Conservation (phyloP, 768 basidiomycete genomes). For the Pleurotus giganteus region DNA sequence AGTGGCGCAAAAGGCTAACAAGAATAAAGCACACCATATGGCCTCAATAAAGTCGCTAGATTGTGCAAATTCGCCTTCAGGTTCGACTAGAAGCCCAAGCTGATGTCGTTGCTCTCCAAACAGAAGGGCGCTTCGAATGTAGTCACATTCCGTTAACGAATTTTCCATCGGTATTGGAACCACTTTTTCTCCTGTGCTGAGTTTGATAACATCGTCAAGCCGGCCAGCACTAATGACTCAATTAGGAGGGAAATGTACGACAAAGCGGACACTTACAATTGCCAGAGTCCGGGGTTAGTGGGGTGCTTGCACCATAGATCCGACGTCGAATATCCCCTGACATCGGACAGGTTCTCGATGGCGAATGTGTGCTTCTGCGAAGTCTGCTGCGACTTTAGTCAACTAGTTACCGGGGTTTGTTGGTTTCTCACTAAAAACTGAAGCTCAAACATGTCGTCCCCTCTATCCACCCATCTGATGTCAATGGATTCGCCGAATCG, state of each 20-base stretch:
- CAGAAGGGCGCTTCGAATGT: conserved; percentile 33
- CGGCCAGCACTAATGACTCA: conserved; percentile 31
- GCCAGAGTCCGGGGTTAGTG: conserved; percentile 37
- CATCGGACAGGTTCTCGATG: conserved; percentile 28
- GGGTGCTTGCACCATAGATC: conserved; percentile 45
- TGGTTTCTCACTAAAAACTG: conserved; percentile 22
- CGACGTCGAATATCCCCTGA: conserved; percentile 39
- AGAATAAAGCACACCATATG: conserved; percentile 24
- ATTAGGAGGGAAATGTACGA: conserved; percentile 6
- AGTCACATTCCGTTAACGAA: conserved; percentile 12
- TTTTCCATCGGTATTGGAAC: conserved; percentile 29
- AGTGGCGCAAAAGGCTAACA: too few species aligned
- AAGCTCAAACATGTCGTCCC: conserved; percentile 28
- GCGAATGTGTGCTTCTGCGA: conserved; percentile 16
- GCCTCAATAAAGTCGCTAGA: conserved; percentile 21
- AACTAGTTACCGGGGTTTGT: neutral
- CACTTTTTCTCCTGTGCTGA: conserved; percentile 28
- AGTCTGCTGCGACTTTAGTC: too few species aligned
- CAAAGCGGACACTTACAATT: conserved; percentile 26
- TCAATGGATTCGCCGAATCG: conserved; percentile 17
- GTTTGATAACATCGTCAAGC: conserved; percentile 26
- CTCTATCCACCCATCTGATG: conserved; percentile 28
- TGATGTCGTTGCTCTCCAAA: conserved; percentile 40
- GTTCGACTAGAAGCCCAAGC: conserved; percentile 33
- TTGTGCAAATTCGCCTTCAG: conserved; percentile 15